Evolutionary conservation across 2,329 filamentous ascomycete species (phyloP), one percentile per base, ranked within the genome.

Genomic region (Aspergillus brunneoviolaceus): DNA sequence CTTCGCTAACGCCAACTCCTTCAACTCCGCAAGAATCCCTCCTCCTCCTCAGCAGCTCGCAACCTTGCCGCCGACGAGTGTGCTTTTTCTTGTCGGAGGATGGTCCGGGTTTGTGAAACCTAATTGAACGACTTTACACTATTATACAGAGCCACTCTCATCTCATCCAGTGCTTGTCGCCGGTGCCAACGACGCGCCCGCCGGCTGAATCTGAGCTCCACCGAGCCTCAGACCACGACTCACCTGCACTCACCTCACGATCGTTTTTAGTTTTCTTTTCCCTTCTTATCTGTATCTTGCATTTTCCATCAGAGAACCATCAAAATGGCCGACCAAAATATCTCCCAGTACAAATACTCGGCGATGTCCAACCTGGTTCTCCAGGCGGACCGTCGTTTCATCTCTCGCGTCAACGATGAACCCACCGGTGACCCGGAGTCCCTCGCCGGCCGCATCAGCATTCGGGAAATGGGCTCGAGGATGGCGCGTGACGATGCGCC

Each of bases 311-410:
- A 49, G 35, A 57, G 25, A 33, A 61, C 63, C 62, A 58, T 63
- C 74, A 82, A 76, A 57, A 93, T 94, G 91, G 84, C 89, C 77
- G 90, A 84, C 71, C 79, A 81, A 65, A 82, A 85, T 89, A 90
- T 96, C 72, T 93, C 92, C 79, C 93, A 96, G 80, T 97, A 96
- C 86, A 97, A 97, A 80, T 96, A 97, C 86, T 92, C 92, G 87
- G 92, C 91, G 78, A 98, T 99, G 95, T 99, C 95, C 82, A 99
- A 99, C 87, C 89, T 99, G 92, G 95, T 99, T 76, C 91, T 99
- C 87, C 95, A 99, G 90, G 93, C 92, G 82, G 95, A 99, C 83
- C 89, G 93, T 81, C 89, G 95, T 71, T 98, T 99, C 76, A 89
- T 96, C 70, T 92, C 92, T 65, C 88, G 95, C 76, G 88, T 92